Evolutionary conservation across 2,329 filamentous ascomycete species (phyloP).

Genomic region (Ceratocystis colombiana): DNA sequence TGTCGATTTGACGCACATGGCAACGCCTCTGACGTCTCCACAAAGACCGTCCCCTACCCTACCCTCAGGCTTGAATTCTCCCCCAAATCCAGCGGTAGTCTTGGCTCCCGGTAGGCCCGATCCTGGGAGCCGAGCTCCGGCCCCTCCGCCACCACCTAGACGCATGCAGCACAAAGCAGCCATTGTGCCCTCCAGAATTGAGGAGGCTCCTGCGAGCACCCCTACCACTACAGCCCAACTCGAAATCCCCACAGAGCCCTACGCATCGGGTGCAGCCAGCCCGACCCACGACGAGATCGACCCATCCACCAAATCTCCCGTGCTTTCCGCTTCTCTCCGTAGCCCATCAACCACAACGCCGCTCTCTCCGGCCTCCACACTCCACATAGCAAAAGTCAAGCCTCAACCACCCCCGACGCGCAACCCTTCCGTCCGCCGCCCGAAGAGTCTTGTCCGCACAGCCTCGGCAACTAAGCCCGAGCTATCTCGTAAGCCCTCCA

Average conservation of each 20-base stretch:
- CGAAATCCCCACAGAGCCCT: neutral
- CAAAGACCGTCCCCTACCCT: neutral
- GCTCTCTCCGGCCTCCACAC: constrained; percentile 40
- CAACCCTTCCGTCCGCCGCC: constrained; percentile 38
- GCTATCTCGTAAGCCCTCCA: constrained; percentile 10
- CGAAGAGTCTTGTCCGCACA: constrained; percentile 35
- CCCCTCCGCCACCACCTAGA: constrained; percentile 16
- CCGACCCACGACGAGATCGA: neutral
- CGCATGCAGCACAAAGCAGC: constrained; percentile 23
- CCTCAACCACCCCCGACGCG: constrained; percentile 39
- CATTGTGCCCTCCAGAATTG: neutral
- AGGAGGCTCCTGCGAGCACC: neutral
- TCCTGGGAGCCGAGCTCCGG: constrained; percentile 29
- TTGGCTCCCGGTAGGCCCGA: constrained; percentile 37
- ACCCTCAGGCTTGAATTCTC: constrained; percentile 25
- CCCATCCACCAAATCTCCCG: neutral
- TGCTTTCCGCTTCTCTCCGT: constrained; percentile 22
- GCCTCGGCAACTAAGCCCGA: constrained; percentile 24
- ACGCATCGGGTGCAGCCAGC: neutral
- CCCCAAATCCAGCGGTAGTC: constrained; percentile 27
- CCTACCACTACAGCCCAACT: neutral
- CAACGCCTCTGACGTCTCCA: neutral
- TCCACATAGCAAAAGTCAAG: constrained; percentile 29
- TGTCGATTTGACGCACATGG: constrained; percentile 35
- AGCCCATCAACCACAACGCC: constrained; percentile 35